These are phyloP conservation scores for Colletotrichum sp. DNA, from an alignment of 2,329 filamentous ascomycete genomes.

Conservation along the genomic window DNA sequence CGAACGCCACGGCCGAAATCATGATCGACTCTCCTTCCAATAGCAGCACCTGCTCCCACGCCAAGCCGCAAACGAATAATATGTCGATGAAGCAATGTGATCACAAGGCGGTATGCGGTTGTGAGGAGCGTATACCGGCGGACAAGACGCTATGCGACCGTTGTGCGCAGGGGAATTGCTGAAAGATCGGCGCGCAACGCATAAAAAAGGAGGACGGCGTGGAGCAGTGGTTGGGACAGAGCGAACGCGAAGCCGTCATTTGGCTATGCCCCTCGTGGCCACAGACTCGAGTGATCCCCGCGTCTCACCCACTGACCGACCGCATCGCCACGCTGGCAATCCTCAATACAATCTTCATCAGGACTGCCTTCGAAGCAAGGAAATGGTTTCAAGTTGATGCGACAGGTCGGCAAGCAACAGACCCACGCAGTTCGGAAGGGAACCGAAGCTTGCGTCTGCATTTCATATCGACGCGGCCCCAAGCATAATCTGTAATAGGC, in stretches of 20 bases:
- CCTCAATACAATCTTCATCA: background rate
- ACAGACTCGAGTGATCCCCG: background rate
- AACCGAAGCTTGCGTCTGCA: background rate
- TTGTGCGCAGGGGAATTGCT: conserved; percentile 18
- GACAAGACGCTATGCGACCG: conserved; percentile 22
- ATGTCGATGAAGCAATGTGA: conserved; percentile 26
- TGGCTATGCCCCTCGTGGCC: background rate
- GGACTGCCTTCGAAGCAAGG: background rate
- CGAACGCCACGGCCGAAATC: background rate
- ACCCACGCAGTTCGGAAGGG: background rate
- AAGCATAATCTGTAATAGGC: background rate
- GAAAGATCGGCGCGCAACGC: background rate
- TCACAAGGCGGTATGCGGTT: conserved; percentile 22
- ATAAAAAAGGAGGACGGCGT: background rate
- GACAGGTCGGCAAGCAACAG: background rate
- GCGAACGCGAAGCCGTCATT: background rate
- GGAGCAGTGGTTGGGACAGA: background rate
- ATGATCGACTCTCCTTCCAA: background rate
- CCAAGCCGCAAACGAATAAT: background rate
- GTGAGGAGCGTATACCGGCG: conserved; percentile 19
- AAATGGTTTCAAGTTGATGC: background rate
- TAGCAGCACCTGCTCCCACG: background rate
- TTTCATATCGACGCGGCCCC: background rate
- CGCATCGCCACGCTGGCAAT: background rate
- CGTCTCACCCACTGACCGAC: background rate